These are phyloP conservation scores for Jatropha multifida DNA, from an alignment of 441 rosid genomes.

Conservation along the genomic window DNA sequence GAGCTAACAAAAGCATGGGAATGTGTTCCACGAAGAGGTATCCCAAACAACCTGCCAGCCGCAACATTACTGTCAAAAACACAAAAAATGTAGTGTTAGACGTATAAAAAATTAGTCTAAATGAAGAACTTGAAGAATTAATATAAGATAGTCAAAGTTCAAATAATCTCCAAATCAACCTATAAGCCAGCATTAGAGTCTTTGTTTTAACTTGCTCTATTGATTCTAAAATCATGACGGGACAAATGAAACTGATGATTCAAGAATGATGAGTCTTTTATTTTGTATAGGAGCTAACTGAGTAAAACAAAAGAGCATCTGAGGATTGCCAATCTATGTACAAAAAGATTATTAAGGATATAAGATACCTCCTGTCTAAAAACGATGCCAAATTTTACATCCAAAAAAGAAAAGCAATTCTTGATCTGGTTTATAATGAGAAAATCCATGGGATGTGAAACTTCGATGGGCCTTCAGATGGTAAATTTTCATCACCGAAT, in stretches of 20 bases:
- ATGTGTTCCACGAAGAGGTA: slow-evolving; percentile 94
- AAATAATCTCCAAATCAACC: slow-evolving; percentile 11
- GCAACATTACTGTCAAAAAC: slow-evolving; percentile 76
- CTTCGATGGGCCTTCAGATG: neutral
- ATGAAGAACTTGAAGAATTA: neutral
- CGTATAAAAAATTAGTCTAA: slow-evolving; percentile 14
- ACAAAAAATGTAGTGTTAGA: slow-evolving; percentile 16
- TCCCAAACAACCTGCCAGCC: slow-evolving; percentile 82
- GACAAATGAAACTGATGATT: neutral
- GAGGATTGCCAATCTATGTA: neutral
- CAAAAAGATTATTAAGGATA: neutral
- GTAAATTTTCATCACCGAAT: neutral
- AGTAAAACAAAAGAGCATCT: neutral
- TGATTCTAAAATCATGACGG: neutral
- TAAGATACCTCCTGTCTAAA: neutral
- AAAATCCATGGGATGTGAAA: neutral
- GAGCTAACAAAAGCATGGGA: slow-evolving; percentile 98
- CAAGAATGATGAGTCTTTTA: neutral
- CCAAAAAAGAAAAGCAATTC: neutral
- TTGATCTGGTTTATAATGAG: neutral
- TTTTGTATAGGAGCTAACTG: neutral
- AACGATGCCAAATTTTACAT: neutral
- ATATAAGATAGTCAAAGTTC: neutral
- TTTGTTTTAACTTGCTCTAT: neutral
- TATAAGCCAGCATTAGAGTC: neutral